Percentiles rank a stretch among this genome's conserved stretches.
Evolutionary conservation across 192 early-diverging fungal species (phyloP).

Genomic region (Jimgerdemannia flammicorona): DNA sequence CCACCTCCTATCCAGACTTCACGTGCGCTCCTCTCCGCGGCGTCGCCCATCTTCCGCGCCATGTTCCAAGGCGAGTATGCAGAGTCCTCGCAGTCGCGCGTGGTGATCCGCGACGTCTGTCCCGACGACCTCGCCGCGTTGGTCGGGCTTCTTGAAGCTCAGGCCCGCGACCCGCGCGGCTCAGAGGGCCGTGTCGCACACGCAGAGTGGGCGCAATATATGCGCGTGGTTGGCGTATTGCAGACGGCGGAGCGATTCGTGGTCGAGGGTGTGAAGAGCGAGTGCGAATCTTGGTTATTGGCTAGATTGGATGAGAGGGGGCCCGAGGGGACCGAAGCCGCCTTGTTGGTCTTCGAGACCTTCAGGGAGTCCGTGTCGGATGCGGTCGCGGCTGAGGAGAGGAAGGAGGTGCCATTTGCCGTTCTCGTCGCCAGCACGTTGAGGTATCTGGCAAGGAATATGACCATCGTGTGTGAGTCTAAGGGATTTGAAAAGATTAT

Average conservation of each 20-base stretch:
- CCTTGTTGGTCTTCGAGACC: background rate
- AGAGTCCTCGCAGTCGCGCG: slow-evolving; percentile 3
- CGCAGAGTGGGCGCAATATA: background rate
- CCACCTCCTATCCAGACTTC: background rate
- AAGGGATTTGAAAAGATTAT: background rate
- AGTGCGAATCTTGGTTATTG: slow-evolving; percentile 8
- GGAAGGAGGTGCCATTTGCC: background rate
- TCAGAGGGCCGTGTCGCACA: background rate
- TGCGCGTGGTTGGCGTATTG: slow-evolving; percentile 7
- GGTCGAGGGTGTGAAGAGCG: slow-evolving; percentile 4
- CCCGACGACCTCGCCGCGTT: slow-evolving; percentile 1
- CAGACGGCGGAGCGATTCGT: slow-evolving; percentile 8
- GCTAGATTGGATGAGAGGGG: background rate
- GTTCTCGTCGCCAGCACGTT: background rate
- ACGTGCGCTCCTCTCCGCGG: background rate
- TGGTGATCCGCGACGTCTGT: slow-evolving; percentile 3
- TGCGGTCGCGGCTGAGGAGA: background rate
- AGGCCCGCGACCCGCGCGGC: background rate
- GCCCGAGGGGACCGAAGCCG: background rate
- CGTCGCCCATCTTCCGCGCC: slow-evolving; percentile 11
- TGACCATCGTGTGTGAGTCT: background rate
- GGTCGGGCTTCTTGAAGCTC: background rate
- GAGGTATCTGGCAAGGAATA: background rate
- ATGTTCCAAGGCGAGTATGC: slow-evolving; percentile 2
- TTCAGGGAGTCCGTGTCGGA: background rate